A percentile compares a stretch with the other conserved stretches of the same genome.
Evolutionary conservation across 2,329 filamentous ascomycete species (phyloP).

Genomic region (Chalara sp.): DNA sequence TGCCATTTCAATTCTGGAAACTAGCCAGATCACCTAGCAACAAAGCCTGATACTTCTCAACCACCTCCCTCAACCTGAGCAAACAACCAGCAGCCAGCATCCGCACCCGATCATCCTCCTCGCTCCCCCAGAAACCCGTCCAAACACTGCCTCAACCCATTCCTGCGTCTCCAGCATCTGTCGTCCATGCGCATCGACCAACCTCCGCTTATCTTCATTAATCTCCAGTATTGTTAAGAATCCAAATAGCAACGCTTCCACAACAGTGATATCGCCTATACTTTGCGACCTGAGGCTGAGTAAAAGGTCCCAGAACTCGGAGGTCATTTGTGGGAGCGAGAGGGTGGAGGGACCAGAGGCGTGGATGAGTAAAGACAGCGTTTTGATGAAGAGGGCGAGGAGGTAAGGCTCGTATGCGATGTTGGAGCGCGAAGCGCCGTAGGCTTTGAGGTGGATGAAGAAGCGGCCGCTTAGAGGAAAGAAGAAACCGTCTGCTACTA

Average conservation of each 20-base stretch:
- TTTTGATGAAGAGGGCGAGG: constrained; percentile 76
- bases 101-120: constrained; percentile 74
- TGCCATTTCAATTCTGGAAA: constrained; percentile 17
- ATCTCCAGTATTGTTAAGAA: constrained; percentile 77
- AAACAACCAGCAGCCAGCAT: constrained; percentile 71
- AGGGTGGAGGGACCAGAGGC: constrained; percentile 76
- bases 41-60: constrained; percentile 72
- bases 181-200: constrained; percentile 69
- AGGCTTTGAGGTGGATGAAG: constrained; percentile 54
- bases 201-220: constrained; percentile 63
- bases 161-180: constrained; percentile 80
- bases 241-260: constrained; percentile 70
- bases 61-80: constrained; percentile 71
- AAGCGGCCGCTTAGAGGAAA: constrained; percentile 78
- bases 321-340: constrained; percentile 70
- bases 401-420: constrained; percentile 70
- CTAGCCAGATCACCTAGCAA: constrained; percentile 63
- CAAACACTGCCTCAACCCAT: constrained; percentile 77
- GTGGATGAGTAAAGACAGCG: constrained; percentile 74
- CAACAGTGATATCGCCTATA: constrained; percentile 56
- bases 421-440: constrained; percentile 41
- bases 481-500: constrained; percentile 76
- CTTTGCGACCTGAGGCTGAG: constrained; percentile 58
- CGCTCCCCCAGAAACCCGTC: constrained; percentile 36
- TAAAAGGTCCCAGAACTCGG: constrained; percentile 78